Conservation (phyloP, 2,329 filamentous ascomycete genomes). For the Blastomyces parvus region DNA sequence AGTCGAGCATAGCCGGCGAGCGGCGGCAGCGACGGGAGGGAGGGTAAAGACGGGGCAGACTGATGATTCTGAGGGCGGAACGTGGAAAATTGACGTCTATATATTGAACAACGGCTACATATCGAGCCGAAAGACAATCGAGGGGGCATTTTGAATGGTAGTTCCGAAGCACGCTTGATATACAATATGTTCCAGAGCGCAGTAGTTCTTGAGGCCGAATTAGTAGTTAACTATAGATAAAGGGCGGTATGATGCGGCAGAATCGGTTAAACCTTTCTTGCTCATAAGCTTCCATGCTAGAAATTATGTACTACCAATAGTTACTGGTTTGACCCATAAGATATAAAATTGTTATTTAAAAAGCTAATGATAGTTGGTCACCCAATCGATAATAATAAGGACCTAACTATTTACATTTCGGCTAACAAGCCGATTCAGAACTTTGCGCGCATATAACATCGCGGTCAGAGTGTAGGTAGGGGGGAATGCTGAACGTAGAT, state of each 20-base stretch:
- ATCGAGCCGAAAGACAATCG: conserved; percentile 19
- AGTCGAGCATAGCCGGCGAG: conserved; percentile 45
- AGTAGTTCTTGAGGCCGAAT: not conserved
- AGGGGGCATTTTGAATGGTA: conserved; percentile 25
- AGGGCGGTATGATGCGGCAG: conserved; percentile 5
- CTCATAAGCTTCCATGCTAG: too few relatives aligned
- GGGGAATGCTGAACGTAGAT: not conserved
- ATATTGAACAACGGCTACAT: conserved; percentile 25
- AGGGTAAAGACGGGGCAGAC: conserved; percentile 19
- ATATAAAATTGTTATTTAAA: not conserved
- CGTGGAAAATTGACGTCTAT: conserved; percentile 26
- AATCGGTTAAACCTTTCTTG: not conserved
- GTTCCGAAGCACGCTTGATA: not conserved
- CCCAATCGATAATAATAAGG: not conserved
- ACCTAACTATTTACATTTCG: not conserved
- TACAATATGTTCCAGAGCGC: not conserved
- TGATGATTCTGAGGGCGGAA: conserved; percentile 12
- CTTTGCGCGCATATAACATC: not conserved
- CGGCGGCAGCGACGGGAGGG: conserved; percentile 29
- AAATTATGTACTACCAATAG: too few relatives aligned
- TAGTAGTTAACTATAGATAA: not conserved
- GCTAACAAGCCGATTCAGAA: not conserved
- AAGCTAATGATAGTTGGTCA: not conserved
- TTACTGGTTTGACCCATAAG: not conserved
- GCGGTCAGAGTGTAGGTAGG: not conserved